Conservation (phyloP, 2,329 filamentous ascomycete genomes). For the Colletotrichum camelliae region DNA sequence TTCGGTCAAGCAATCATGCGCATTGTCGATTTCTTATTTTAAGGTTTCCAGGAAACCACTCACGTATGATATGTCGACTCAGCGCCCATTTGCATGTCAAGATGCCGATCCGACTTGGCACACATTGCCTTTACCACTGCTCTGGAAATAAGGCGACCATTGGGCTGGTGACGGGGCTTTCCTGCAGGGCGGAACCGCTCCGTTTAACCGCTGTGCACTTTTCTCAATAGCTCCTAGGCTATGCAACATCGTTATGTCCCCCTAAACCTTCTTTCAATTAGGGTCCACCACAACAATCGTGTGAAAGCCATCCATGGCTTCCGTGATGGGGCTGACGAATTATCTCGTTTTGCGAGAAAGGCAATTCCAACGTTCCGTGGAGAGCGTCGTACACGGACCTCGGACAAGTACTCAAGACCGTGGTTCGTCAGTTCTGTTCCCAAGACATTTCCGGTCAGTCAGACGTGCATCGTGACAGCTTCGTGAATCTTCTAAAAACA, state of each 20-base stretch:
- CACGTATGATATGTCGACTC: slow-evolving; percentile 16
- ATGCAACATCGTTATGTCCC: background rate
- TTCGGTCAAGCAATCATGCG: slow-evolving; percentile 4
- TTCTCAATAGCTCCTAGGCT: background rate
- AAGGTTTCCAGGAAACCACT: slow-evolving; percentile 17
- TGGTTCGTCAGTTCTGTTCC: background rate
- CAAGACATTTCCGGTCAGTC: background rate
- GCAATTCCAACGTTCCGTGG: background rate
- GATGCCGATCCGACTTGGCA: background rate
- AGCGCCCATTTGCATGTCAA: background rate
- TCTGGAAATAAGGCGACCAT: background rate
- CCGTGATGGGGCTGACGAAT: background rate
- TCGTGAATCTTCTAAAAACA: slow-evolving; percentile 3
- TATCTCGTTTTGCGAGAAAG: background rate
- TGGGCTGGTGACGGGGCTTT: background rate
- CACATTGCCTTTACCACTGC: background rate
- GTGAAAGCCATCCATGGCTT: background rate
- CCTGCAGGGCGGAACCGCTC: background rate
- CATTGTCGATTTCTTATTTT: slow-evolving; percentile 5
- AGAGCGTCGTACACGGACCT: background rate
- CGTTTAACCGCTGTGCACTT: background rate
- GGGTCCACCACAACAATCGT: background rate
- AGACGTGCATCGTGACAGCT: background rate
- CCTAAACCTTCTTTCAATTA: background rate
- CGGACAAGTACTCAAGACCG: background rate